phyloP scores from a whole-genome alignment of 2,329 filamentous ascomycete genomes.

The Knufia petricola region DNA sequence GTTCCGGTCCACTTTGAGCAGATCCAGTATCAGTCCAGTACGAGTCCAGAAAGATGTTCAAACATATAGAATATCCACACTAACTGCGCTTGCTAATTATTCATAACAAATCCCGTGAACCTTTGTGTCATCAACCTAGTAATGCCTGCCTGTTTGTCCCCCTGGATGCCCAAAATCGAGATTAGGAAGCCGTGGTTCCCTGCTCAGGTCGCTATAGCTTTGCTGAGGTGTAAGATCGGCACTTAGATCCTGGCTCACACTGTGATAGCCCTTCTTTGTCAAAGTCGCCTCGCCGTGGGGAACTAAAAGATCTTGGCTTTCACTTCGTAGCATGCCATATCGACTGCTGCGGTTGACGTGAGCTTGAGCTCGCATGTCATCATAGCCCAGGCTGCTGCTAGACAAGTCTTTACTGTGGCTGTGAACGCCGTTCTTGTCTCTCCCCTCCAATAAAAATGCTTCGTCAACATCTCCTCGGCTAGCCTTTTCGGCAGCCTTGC shows the following conservation, averaged over 20 bases:
- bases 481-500: conserved; percentile 87
- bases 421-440: conserved; percentile 12
- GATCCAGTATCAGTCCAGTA: too few species aligned
- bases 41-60: neutral
- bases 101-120: too few species aligned
- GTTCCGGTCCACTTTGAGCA: too few species aligned
- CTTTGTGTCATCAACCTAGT: neutral
- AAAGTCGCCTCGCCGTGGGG: neutral
- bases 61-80: neutral
- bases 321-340: conserved; percentile 7
- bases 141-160: conserved; percentile 4
- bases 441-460: conserved; percentile 53
- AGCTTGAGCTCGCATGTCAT: conserved; percentile 18
- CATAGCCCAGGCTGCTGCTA: conserved; percentile 14
- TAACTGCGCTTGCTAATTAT: neutral
- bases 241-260: conserved; percentile 14
- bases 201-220: conserved; percentile 11
- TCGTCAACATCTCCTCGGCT: conserved; percentile 67
- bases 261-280: conserved; percentile 13
- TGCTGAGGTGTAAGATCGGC: conserved; percentile 6
- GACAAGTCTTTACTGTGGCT: conserved; percentile 13
- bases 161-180: conserved; percentile 13
- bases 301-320: conserved; percentile 13
- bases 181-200: conserved; percentile 18
- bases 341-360: conserved; percentile 10